A percentile compares a stretch with the other conserved stretches of the same genome.
Evolutionary conservation across 345 rosid species (phyloP).

Genomic region (Lepidium aucheri): DNA sequence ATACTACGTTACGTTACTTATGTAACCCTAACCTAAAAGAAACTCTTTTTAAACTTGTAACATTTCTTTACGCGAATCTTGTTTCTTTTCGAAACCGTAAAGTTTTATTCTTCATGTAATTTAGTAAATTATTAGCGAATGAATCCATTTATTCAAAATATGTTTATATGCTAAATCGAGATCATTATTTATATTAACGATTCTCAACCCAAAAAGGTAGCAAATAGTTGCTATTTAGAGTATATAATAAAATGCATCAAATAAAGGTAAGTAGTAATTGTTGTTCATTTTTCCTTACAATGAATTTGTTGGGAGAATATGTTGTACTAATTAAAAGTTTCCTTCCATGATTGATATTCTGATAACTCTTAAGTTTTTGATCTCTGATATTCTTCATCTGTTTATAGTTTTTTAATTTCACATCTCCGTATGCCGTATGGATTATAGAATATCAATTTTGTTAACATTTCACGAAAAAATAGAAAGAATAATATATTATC

Average conservation of each 20-base stretch:
- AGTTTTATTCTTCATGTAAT: background rate
- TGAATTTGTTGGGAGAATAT: background rate
- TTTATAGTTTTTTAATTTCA: background rate
- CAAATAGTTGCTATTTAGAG: background rate
- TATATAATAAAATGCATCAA: background rate
- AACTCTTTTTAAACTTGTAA: slow-evolving; percentile 9
- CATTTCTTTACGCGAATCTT: slow-evolving; percentile 20
- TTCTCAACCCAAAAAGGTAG: background rate
- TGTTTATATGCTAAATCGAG: background rate
- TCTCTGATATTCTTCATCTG: background rate
- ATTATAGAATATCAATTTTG: background rate
- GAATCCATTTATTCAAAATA: background rate
- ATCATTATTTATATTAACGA: background rate
- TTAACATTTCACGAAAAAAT: background rate
- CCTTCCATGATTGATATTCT: background rate
- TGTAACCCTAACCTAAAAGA: slow-evolving; percentile 4
- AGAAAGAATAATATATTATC: background rate
- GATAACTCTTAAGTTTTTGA: background rate
- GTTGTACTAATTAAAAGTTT: background rate
- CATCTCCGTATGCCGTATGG: background rate
- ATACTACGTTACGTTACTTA: slow-evolving; percentile 25
- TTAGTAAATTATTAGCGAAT: background rate
- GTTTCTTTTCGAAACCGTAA: slow-evolving; percentile 27
- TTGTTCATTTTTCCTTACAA: background rate
- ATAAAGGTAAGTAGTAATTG: background rate